These are phyloP conservation scores for Ilex aquifolium DNA, from an alignment of 257 asterid genomes.

Conservation along the genomic window DNA sequence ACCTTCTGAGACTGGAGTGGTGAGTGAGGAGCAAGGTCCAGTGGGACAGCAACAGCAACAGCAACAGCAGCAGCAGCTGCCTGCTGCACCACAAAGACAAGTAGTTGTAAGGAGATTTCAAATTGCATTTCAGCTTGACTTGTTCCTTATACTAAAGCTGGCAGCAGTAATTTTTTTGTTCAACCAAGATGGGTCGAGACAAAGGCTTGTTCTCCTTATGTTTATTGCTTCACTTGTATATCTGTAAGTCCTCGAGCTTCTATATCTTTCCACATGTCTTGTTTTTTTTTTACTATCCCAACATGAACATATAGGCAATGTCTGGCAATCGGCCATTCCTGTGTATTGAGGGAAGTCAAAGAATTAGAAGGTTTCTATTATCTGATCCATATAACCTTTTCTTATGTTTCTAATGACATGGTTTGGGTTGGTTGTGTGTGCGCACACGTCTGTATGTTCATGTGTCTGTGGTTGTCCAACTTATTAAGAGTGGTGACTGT, in stretches of 20 bases:
- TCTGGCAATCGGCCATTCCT: no score
- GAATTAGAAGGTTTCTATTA: no score
- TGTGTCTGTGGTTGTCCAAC: no score
- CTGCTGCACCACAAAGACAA: slow-evolving; percentile 71
- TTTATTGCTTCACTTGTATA: slow-evolving; percentile 73
- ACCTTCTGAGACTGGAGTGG: slow-evolving; percentile 45
- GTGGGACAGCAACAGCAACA: slow-evolving; percentile 43
- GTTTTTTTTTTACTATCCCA: not conserved
- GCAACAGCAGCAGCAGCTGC: slow-evolving; percentile 42
- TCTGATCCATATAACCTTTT: no score
- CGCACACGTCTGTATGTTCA: no score
- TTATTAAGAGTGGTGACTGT: no score
- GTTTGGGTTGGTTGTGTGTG: no score
- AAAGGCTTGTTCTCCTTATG: slow-evolving; percentile 77
- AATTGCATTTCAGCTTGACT: slow-evolving; percentile 80
- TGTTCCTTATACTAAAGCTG: slow-evolving; percentile 76
- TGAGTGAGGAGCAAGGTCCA: slow-evolving; percentile 61
- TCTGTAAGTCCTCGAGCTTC: slow-evolving; percentile 51
- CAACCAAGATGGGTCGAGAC: slow-evolving; percentile 92
- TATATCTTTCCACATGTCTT: not conserved
- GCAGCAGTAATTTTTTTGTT: slow-evolving; percentile 91
- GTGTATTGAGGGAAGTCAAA: no score
- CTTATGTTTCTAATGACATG: no score
- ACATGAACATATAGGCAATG: not conserved
- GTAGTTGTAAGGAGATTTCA: slow-evolving; percentile 79